phyloP scores from a whole-genome alignment of 441 rosid species.

The Brassica hybrid region DNA sequence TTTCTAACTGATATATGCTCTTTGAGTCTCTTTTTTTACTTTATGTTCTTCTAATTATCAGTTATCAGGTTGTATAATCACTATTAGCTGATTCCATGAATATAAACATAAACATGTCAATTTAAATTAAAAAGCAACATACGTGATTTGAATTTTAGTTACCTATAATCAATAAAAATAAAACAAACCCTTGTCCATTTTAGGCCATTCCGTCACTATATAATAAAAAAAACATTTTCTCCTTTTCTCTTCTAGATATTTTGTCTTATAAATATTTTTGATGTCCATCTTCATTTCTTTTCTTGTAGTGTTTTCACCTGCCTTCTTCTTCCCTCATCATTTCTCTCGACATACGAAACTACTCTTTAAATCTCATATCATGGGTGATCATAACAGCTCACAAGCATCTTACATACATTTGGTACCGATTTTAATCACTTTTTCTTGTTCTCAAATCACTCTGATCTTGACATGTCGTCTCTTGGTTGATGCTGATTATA shows the following conservation, averaged over 20 bases:
- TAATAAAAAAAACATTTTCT: background rate
- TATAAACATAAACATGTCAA: background rate
- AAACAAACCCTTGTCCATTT: background rate
- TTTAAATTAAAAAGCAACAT: background rate
- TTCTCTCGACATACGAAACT: background rate
- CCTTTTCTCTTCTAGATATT: conserved; percentile 15
- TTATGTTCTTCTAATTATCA: background rate
- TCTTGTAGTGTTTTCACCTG: conserved; percentile 15
- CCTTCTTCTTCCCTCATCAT: conserved; percentile 34
- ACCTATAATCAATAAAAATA: background rate
- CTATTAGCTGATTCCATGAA: conserved; percentile 2
- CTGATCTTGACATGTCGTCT: background rate
- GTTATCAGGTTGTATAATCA: background rate
- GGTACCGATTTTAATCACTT: conserved; percentile 47
- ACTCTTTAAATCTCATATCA: conserved; percentile 22
- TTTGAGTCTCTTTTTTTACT: background rate
- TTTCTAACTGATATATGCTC: background rate
- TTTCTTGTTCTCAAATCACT: background rate
- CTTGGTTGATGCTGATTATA: background rate
- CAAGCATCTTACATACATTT: conserved; percentile 77
- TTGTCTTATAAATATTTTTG: conserved; percentile 24
- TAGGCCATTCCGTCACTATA: conserved; percentile 20
- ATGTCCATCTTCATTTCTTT: background rate
- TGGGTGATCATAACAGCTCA: conserved; percentile 54
- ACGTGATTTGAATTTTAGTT: conserved; percentile 9